Evolutionary conservation across 208 protist genomes (phyloP).

Genomic region (Entamoeba moshkovskii): DNA sequence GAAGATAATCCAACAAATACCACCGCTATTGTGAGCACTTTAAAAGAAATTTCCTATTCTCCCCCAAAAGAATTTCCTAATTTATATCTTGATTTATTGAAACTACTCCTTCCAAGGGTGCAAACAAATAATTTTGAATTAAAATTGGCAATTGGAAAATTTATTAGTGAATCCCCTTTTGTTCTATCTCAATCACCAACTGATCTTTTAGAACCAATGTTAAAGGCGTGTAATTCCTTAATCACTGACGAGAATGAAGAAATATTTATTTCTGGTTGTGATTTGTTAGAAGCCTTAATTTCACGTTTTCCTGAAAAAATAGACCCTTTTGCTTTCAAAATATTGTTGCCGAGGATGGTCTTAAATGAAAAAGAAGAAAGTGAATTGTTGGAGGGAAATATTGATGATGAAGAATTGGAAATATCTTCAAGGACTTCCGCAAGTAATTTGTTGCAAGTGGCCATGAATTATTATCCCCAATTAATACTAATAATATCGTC

Average conservation of each 20-base stretch:
- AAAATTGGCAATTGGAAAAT: background rate
- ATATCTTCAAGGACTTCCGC: too few species aligned
- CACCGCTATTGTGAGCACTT: background rate
- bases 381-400: background rate
- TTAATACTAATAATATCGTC: too few species aligned
- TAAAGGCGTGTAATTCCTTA: background rate
- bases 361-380: background rate
- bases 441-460: too few species aligned
- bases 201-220: background rate
- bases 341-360: background rate
- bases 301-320: background rate
- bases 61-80: background rate
- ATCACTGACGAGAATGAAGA: background rate
- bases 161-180: background rate
- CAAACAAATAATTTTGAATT: background rate
- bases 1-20: background rate
- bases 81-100: background rate
- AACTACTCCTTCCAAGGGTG: background rate
- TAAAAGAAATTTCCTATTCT: background rate
- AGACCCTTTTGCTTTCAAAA: background rate
- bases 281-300: background rate
- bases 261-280: background rate
- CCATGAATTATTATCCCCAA: too few species aligned
- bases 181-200: background rate
- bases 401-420: background rate